These are phyloP conservation scores for Boletus edulis DNA, from an alignment of 768 basidiomycete species.

Conservation along the genomic window DNA sequence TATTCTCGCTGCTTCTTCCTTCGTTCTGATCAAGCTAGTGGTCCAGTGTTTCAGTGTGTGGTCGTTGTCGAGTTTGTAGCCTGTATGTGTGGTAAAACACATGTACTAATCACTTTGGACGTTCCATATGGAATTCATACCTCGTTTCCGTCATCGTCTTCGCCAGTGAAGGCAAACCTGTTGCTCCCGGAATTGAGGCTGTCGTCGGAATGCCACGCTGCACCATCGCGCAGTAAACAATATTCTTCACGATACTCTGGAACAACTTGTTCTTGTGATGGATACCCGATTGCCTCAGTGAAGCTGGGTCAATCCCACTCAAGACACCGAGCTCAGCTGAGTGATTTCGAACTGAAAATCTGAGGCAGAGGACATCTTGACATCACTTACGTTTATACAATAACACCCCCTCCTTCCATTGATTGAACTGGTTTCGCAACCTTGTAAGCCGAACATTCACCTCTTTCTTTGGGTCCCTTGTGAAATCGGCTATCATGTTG, in stretches of 20 bases:
- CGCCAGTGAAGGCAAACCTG: background rate
- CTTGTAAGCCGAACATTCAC: background rate
- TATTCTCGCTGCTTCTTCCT: too few species aligned
- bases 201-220: background rate
- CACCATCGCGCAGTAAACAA: background rate
- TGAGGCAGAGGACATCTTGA: background rate
- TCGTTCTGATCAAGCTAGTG: too few species aligned
- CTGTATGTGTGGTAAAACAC: too few species aligned
- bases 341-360: background rate
- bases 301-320: background rate
- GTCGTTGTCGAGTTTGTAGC: too few species aligned
- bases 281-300: background rate
- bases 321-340: background rate
- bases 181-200: background rate
- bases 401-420: background rate
- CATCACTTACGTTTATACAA: background rate
- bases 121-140: background rate
- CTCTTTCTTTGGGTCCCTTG: too few species aligned
- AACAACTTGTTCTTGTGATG: background rate
- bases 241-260: background rate
- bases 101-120: too few species aligned
- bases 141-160: background rate
- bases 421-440: background rate
- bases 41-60: too few species aligned
- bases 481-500: background rate